Percentiles rank a stretch among this genome's conserved stretches.
These are phyloP conservation scores for Agapanthus africanus DNA, from an alignment of 106 monocot species.

Conservation along the genomic window DNA sequence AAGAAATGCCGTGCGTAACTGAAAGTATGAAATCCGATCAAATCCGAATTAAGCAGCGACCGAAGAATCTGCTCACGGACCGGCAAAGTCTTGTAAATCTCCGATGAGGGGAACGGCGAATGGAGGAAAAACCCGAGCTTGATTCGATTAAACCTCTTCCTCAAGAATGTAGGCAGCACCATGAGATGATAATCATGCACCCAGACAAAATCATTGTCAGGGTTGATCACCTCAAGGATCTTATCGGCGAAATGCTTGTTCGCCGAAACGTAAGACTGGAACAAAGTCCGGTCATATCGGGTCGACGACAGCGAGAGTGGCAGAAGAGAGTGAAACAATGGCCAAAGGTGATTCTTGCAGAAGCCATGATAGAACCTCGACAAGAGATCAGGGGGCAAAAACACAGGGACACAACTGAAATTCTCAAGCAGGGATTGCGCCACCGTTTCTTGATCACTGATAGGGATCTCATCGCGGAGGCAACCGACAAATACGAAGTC, in stretches of 20 bases:
- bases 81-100: slow-evolving; percentile 61
- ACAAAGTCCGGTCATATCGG: slow-evolving; percentile 48
- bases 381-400: slow-evolving; percentile 42
- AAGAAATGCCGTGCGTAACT: slow-evolving; percentile 76
- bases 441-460: slow-evolving; percentile 50
- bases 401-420: slow-evolving; percentile 55
- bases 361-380: slow-evolving; percentile 61
- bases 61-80: slow-evolving; percentile 58
- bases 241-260: slow-evolving; percentile 71
- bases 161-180: slow-evolving; percentile 63
- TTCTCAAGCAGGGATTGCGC: slow-evolving; percentile 39
- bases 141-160: slow-evolving; percentile 55
- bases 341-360: slow-evolving; percentile 79
- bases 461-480: slow-evolving; percentile 52
- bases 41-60: slow-evolving; percentile 50
- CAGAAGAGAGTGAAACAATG: slow-evolving; percentile 75
- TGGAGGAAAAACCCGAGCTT: slow-evolving; percentile 83
- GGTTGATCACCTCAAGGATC: slow-evolving; percentile 61
- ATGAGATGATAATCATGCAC: slow-evolving; percentile 81
- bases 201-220: slow-evolving; percentile 66
- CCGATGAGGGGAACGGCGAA: slow-evolving; percentile 59
- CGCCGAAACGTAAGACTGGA: slow-evolving; percentile 68
- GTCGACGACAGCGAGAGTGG: slow-evolving; percentile 59
- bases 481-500: slow-evolving; percentile 59
- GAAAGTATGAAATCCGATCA: slow-evolving; percentile 72